Conservation (phyloP, 306 rosid species). For the Dicorynia guianensis region DNA sequence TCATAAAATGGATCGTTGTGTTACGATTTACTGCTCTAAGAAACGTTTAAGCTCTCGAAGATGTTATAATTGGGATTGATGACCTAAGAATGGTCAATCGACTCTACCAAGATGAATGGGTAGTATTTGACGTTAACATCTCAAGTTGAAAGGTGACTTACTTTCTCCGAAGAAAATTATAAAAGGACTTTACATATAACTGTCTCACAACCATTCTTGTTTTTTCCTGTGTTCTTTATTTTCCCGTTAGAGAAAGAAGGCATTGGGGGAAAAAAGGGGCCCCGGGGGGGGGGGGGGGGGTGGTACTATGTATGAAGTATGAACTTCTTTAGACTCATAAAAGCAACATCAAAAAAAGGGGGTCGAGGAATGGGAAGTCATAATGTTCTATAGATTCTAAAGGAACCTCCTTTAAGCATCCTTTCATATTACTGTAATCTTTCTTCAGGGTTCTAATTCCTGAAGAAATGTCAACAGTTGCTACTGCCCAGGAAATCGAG, state of each 20-base stretch:
- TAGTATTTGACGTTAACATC: too few species aligned
- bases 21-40: too few species aligned
- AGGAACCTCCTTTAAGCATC: conserved; percentile 25
- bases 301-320: neutral
- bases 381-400: conserved; percentile 27
- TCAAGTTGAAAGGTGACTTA: too few species aligned
- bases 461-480: conserved; percentile 9
- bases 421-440: neutral
- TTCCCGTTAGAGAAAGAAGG: neutral
- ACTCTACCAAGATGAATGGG: too few species aligned
- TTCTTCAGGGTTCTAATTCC: conserved; percentile 23
- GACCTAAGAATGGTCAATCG: too few species aligned
- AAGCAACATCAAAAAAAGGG: conserved; percentile 22
- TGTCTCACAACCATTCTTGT: conserved; percentile 29
- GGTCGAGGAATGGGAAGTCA: conserved; percentile 1
- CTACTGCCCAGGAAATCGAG: conserved; percentile 42
- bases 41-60: too few species aligned
- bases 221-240: conserved; percentile 29
- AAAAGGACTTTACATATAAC: conserved; percentile 37
- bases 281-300: conserved; percentile 2
- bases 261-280: too few species aligned
- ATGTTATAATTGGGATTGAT: too few species aligned
- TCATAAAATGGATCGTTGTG: too few species aligned
- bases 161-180: too few species aligned
- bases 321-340: conserved; percentile 25